Percentiles rank a stretch among this genome's conserved stretches.
These are phyloP conservation scores for Mortierella sp. DNA, from an alignment of 371 early-diverging fungal genomes.

Conservation along the genomic window DNA sequence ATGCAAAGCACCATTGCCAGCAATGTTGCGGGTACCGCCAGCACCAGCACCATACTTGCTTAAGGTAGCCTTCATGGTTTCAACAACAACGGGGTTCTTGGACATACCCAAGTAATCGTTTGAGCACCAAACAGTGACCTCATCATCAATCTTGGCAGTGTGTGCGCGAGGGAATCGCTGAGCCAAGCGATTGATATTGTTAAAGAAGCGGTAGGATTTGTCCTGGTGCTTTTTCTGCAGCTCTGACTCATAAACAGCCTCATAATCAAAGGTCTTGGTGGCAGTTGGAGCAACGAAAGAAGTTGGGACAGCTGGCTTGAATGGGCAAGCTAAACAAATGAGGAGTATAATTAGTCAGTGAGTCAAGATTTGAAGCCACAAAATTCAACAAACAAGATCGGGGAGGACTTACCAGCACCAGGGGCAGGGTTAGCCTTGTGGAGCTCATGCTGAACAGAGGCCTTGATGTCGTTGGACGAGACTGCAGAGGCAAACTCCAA, in stretches of 20 bases:
- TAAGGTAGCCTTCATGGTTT: conserved; percentile 93
- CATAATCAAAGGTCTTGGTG: conserved; percentile 88
- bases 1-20: conserved; percentile 97
- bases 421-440: conserved; percentile 61
- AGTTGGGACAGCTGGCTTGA: conserved; percentile 56
- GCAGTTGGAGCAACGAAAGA: conserved; percentile 59
- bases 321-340: conserved; percentile 40
- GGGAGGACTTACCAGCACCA: conserved; percentile 34
- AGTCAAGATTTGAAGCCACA: not conserved
- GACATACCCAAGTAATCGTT: conserved; percentile 99
- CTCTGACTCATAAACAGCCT: conserved; percentile 83
- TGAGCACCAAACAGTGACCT: conserved; percentile 98
- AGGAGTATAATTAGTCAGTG: not conserved
- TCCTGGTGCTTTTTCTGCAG: conserved; percentile 96
- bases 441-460: conserved; percentile 56
- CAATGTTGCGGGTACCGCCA: conserved; percentile 99
- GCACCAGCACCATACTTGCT: conserved; percentile 98
- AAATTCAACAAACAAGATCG: conserved; percentile 5
- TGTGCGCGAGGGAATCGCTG: conserved; percentile 93
- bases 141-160: conserved; percentile 85
- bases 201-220: conserved; percentile 98
- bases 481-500: conserved; percentile 34
- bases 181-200: conserved; percentile 98
- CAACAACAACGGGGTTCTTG: conserved; percentile 86
- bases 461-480: conserved; percentile 54